Base-by-base conservation (phyloP, 2,329 filamentous ascomycete species). In the Geoglossum cookeanum region DNA sequence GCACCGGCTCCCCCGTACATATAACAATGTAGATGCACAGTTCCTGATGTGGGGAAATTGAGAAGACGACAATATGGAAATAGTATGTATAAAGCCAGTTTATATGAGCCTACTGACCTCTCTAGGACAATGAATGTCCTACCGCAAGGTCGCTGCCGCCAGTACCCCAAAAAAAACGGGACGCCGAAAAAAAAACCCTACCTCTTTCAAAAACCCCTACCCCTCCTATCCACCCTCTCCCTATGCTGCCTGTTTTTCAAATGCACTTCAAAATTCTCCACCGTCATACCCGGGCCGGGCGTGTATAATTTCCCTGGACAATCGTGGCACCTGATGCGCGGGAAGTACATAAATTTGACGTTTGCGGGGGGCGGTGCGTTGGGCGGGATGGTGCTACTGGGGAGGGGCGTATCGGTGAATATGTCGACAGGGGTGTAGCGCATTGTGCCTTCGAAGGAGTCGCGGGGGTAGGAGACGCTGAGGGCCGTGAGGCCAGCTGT, bases 271-370 rank as follows among this genome's bases (percentile, higher is more conserved):
- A 98, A 98, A 66, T 95, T 94, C 51, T 83, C 83, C 4, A 91
- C 86, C 1, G 88, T 89, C 67, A 79, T 85, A 29, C 84, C 87
- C 0, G 90, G 88, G 0, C 89, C 87, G 0, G 90, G 87, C 0
- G 90, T 95, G 69, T 98, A 98, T 9, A 95, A 74, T 69, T 96
- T 97, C 33, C 87, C 88, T 0, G 88, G 87, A 67, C 92, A 97
- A 68, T 98, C 92, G 52, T 84, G 80, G 68, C 92, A 98, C 59
- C 87, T 79, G 61, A 98, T 96, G 55, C 92, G 78, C 7, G 92
- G 92, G 55, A 95, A 75, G 70, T 85, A 97, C 70, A 86, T 85
- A 63, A 84, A 87, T 64, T 84, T 86, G 60, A 87, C 74, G 60
- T 84, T 79, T 60, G 76, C 74, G 57, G 78, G 83, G 7, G 77